A percentile compares a stretch with the other conserved stretches of the same genome.
phyloP scores from a whole-genome alignment of 2,329 filamentous ascomycete genomes.

The Colletotrichum sublineola region DNA sequence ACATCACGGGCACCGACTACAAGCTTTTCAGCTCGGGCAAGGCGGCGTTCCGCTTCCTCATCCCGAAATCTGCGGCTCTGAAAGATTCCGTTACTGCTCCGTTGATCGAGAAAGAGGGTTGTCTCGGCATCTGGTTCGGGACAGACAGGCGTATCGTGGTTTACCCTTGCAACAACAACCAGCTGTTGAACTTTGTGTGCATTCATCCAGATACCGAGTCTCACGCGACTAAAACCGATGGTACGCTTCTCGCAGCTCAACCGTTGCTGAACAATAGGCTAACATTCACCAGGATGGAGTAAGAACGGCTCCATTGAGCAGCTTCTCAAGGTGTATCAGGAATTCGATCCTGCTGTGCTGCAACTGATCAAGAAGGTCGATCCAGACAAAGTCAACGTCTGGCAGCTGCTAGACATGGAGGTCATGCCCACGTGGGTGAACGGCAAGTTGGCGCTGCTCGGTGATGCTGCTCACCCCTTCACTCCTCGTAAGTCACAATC shows the following conservation, averaged over 20 bases:
- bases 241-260: constrained; percentile 44
- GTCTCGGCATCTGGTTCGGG: constrained; percentile 57
- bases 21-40: constrained; percentile 62
- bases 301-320: constrained; percentile 52
- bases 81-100: constrained; percentile 52
- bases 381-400: constrained; percentile 64
- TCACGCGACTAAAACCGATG: constrained; percentile 48
- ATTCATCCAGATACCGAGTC: constrained; percentile 64
- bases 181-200: constrained; percentile 62
- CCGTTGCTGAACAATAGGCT: not conserved
- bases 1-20: constrained; percentile 43
- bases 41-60: constrained; percentile 68
- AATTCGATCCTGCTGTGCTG: constrained; percentile 58
- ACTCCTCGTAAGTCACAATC: constrained; percentile 62
- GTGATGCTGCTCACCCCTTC: constrained; percentile 78
- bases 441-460: constrained; percentile 68
- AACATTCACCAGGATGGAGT: constrained; percentile 53
- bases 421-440: constrained; percentile 67
- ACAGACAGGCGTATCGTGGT: constrained; percentile 59
- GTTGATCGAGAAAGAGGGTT: constrained; percentile 48
- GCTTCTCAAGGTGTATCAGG: constrained; percentile 55
- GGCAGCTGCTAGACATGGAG: constrained; percentile 74
- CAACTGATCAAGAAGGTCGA: constrained; percentile 59
- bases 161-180: constrained; percentile 62
- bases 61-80: constrained; percentile 51